Base-by-base conservation (phyloP, 768 basidiomycete species). In the Tricholoma flavovirens region DNA sequence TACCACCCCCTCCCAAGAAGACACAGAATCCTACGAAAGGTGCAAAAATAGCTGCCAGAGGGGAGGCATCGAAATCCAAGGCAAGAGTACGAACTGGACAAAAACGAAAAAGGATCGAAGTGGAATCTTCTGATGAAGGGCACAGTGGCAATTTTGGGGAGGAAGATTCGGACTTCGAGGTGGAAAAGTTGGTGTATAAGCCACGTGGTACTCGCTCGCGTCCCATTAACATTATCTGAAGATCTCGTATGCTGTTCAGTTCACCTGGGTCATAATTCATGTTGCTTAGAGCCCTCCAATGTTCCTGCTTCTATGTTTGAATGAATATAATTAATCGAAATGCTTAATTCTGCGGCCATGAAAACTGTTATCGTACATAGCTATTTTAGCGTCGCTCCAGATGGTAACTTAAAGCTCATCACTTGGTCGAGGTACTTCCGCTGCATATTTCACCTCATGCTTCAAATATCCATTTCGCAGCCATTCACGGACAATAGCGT, bases 401-500 rank as follows among this genome's bases (percentile, higher is more conserved):
- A 17, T 7, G 19, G 40, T 8, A 3, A 32, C 29, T 52, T 21
- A 60, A 49, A 60, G 56, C 40, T 60, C 59, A 50, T 60, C 59
- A 4, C 2, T 12, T 26, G 24, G 15, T 7, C 50, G 56, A 53
- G 5, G 2, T 3, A 50, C 49, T 17, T 32, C 21, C 12, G 36
- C 29, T 14, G 22, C 11, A 32, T 43, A 14, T 9, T 4, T 9
- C 8, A 14, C 12, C 12, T 6, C n/a, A 35, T 42, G 59, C 33
- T 61, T 56, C 19, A 58, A 60, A 46, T 61, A 30, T 54, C 42
- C 49, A 57, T 36, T 19, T 38, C 35, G 6, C 55, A 89, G 71
- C 85, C 87, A 88, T 33, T 73, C 65, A 15, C 74, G 72, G 53
- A 85, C 69, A 46, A 79, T 67, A 0, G 55, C 48, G 59, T 88